Percentiles rank a stretch among this genome's conserved stretches.
These are phyloP conservation scores for Iris macrosiphon DNA, from an alignment of 106 monocot genomes.

Conservation along the genomic window DNA sequence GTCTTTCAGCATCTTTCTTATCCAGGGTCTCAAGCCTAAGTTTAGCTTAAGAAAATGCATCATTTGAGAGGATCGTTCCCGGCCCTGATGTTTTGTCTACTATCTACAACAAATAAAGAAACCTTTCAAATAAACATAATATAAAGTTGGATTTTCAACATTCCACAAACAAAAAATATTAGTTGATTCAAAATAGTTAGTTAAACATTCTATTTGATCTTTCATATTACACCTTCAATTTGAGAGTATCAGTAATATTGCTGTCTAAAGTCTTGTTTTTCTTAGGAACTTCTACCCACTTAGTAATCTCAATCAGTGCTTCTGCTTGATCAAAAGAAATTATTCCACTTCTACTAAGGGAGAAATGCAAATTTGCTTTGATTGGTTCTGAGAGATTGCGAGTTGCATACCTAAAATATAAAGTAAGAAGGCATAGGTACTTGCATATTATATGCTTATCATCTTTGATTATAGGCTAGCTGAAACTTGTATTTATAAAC, in stretches of 20 bases:
- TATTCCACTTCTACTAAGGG: slow-evolving; percentile 84
- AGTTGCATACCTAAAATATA: slow-evolving; percentile 51
- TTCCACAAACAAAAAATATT: too few relatives aligned
- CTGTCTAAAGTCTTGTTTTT: slow-evolving; percentile 60
- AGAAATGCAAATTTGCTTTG: slow-evolving; percentile 97
- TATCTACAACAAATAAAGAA: slow-evolving; percentile 33
- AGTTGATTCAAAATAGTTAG: too few relatives aligned
- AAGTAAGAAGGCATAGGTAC: slow-evolving; percentile 2
- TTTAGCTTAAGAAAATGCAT: slow-evolving; percentile 71
- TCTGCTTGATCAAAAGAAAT: slow-evolving; percentile 93
- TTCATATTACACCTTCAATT: slow-evolving; percentile 58
- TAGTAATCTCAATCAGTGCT: slow-evolving; percentile 85
- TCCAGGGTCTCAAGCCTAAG: slow-evolving; percentile 63
- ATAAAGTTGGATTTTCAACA: too few relatives aligned
- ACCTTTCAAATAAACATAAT: too few relatives aligned
- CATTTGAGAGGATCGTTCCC: slow-evolving; percentile 62
- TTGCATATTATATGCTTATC: too few relatives aligned
- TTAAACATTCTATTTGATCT: too few relatives aligned
- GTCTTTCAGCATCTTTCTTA: slow-evolving; percentile 79
- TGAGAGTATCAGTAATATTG: slow-evolving; percentile 20
- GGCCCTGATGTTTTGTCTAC: slow-evolving; percentile 65
- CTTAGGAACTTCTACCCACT: slow-evolving; percentile 97
- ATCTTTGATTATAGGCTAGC: background rate
- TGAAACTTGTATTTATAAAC: background rate
- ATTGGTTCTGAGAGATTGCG: slow-evolving; percentile 89